A percentile compares a stretch with the other conserved stretches of the same genome.
Evolutionary conservation across 768 basidiomycete genomes (phyloP).

Genomic region (Xanthoconium stramineum): DNA sequence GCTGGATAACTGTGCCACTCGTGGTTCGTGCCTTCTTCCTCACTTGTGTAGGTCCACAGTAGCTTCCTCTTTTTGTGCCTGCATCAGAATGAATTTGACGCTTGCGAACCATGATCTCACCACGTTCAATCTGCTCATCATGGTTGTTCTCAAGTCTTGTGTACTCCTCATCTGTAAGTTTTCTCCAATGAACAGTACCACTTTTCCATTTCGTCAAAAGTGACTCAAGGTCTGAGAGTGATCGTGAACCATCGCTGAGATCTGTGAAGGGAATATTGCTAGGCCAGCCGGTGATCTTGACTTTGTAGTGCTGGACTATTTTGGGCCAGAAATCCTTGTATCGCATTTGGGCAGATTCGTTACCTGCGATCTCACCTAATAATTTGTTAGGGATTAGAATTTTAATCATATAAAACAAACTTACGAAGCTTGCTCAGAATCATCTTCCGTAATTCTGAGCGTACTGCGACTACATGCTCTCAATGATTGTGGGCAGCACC

Average conservation of each 20-base stretch:
- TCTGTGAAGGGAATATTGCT: neutral
- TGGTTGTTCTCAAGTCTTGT: neutral
- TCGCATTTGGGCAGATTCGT: neutral
- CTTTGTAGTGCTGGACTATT: neutral
- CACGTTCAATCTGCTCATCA: neutral
- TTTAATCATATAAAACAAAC: neutral
- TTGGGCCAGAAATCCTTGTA: neutral
- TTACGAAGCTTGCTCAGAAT: neutral
- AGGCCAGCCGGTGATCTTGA: neutral
- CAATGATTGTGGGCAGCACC: neutral
- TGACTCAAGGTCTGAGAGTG: neutral
- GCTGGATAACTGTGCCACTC: no score
- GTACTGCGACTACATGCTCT: neutral
- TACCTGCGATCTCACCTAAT: neutral
- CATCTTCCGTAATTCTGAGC: no score
- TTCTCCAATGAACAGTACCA: neutral
- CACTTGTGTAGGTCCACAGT: no score
- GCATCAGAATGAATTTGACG: no score
- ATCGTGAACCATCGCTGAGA: neutral
- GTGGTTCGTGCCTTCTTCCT: no score
- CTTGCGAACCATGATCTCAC: neutral
- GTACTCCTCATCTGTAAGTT: neutral
- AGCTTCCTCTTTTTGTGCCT: no score
- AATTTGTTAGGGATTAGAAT: neutral
- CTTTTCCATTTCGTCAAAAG: neutral